A percentile compares a stretch with the other conserved stretches of the same genome.
These are phyloP conservation scores for Yamadazyma aaseri DNA, from an alignment of 1,139 yeast genomes.

Conservation along the genomic window DNA sequence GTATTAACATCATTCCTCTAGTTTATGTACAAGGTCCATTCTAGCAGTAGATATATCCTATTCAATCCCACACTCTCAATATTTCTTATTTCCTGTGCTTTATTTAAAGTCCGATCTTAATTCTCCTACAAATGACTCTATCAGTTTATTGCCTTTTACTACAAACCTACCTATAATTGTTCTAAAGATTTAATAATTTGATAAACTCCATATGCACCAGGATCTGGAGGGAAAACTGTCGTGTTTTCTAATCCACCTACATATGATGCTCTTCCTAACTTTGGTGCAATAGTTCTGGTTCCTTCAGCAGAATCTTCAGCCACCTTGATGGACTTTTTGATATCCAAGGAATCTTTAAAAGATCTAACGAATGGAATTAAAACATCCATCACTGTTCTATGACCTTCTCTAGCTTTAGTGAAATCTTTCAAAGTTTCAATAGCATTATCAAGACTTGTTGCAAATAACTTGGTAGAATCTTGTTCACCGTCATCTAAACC, in stretches of 20 bases:
- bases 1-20: too few species aligned
- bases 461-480: conserved; percentile 21
- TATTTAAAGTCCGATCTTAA: neutral
- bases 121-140: too few species aligned
- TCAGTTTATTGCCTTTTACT: too few species aligned
- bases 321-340: conserved; percentile 28
- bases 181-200: conserved; percentile 22
- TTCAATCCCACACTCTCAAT: neutral
- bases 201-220: conserved; percentile 40
- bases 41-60: too few species aligned
- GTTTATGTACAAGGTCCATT: too few species aligned
- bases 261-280: conserved; percentile 48
- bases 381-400: conserved; percentile 54
- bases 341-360: conserved; percentile 24
- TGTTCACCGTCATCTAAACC: conserved; percentile 15
- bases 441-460: conserved; percentile 27
- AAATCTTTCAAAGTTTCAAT: conserved; percentile 37
- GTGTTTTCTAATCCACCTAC: conserved; percentile 32
- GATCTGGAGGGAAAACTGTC: conserved; percentile 40
- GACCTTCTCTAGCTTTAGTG: conserved; percentile 51
- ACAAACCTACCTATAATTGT: neutral
- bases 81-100: neutral
- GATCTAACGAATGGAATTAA: conserved; percentile 45
- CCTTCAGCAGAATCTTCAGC: conserved; percentile 42
- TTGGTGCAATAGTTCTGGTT: conserved; percentile 39